phyloP scores from a whole-genome alignment of 176 grass and related monocot species.

The Ampelocalamus luodianensis region DNA sequence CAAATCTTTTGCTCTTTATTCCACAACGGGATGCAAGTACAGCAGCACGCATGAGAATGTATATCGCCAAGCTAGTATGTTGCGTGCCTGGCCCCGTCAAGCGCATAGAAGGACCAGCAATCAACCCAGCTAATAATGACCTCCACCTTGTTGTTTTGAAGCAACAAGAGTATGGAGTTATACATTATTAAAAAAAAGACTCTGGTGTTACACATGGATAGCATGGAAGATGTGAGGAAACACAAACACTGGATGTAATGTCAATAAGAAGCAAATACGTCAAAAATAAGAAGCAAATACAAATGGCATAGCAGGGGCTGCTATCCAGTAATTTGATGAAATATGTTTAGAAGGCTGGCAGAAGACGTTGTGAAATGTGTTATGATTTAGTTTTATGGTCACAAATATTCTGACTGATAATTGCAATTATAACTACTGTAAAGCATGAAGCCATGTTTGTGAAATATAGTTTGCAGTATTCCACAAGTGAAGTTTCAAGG shows the following conservation, averaged over 20 bases:
- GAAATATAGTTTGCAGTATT: not conserved
- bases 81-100: constrained; percentile 87
- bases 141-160: constrained; percentile 97
- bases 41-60: constrained; percentile 89
- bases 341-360: not conserved
- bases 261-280: not conserved
- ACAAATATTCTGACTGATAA: not conserved
- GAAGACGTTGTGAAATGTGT: not conserved
- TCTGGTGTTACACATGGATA: not conserved
- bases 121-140: constrained; percentile 77
- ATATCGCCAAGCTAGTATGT: constrained; percentile 92
- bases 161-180: constrained; percentile 46
- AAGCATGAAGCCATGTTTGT: not conserved
- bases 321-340: not conserved
- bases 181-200: constrained; percentile 19
- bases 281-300: not conserved
- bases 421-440: not conserved
- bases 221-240: not conserved
- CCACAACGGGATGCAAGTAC: constrained; percentile 91
- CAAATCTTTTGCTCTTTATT: constrained; percentile 92
- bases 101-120: constrained; percentile 97
- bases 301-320: not conserved
- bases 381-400: not conserved
- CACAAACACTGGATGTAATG: not conserved
- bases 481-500: not conserved